Conservation (phyloP, 1,139 yeast species). For the Debaryomyces robertsiae region DNA sequence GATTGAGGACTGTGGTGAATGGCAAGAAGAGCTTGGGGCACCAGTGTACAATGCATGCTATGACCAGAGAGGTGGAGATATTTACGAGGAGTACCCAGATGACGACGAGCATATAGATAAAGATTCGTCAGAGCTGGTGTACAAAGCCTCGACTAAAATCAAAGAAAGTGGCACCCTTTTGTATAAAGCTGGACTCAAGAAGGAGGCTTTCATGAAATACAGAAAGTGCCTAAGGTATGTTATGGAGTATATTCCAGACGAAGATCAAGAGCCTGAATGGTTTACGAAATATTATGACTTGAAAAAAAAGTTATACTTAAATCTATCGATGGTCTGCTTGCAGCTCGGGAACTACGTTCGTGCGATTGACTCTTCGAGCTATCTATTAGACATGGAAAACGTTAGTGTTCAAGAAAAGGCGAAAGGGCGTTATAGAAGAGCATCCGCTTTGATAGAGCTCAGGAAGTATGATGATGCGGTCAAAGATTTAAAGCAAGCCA, state of each 20-base stretch:
- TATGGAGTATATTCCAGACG: conserved; percentile 72
- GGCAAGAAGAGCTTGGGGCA: conserved; percentile 53
- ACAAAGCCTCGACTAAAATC: conserved; percentile 51
- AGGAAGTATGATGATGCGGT: conserved; percentile 55
- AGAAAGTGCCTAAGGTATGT: conserved; percentile 64
- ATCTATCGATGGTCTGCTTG: conserved; percentile 55
- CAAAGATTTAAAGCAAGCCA: conserved; percentile 47
- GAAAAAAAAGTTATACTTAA: conserved; percentile 64
- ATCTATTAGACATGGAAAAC: conserved; percentile 52
- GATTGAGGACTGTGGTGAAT: conserved; percentile 66
- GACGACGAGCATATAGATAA: conserved; percentile 62
- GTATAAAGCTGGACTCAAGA: conserved; percentile 52
- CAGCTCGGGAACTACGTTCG: conserved; percentile 48
- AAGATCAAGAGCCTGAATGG: conserved; percentile 61
- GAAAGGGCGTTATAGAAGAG: conserved; percentile 65
- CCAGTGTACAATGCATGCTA: conserved; percentile 68
- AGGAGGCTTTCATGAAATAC: conserved; percentile 62
- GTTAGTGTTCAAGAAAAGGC: conserved; percentile 50
- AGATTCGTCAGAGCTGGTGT: conserved; percentile 58
- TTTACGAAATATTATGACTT: conserved; percentile 51
- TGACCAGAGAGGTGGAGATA: conserved; percentile 63
- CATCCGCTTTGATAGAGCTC: conserved; percentile 46
- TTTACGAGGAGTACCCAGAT: conserved; percentile 75
- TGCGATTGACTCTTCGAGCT: conserved; percentile 56
- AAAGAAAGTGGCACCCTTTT: conserved; percentile 67